Conservation (phyloP, 306 rosid species). For the Echinosophora koreensis region DNA sequence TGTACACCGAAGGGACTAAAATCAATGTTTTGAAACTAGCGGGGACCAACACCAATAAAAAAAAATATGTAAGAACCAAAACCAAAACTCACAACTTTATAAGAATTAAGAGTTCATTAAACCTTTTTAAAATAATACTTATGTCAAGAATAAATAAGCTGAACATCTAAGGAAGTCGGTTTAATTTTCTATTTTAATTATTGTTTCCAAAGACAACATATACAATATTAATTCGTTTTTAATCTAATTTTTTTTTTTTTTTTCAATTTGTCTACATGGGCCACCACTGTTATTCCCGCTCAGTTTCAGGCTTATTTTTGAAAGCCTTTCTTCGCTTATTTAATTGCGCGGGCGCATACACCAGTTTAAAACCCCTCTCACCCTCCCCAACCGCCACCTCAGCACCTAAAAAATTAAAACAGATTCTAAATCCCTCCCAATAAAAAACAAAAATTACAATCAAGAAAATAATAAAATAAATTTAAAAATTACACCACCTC, state of each 20-base stretch:
- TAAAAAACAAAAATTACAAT: conserved; percentile 18
- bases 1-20: too few relatives aligned
- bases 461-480: conserved; percentile 20
- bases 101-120: too few relatives aligned
- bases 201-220: too few relatives aligned
- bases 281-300: conserved; percentile 65
- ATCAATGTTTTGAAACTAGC: too few relatives aligned
- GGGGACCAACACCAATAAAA: too few relatives aligned
- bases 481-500: conserved; percentile 45
- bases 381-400: conserved; percentile 58
- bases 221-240: too few relatives aligned
- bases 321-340: conserved; percentile 28
- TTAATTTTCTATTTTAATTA: too few relatives aligned
- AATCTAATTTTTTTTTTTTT: background rate
- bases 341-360: conserved; percentile 61
- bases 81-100: too few relatives aligned
- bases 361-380: conserved; percentile 53
- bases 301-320: conserved; percentile 48
- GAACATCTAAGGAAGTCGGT: too few relatives aligned
- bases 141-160: too few relatives aligned
- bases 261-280: conserved; percentile 24
- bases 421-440: background rate
- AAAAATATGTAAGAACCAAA: too few relatives aligned
- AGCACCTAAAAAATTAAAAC: conserved; percentile 20
- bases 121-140: too few relatives aligned